These are phyloP conservation scores for Chaetoceros tenuissimus DNA, from an alignment of 108 stramenopile genomes.

Conservation along the genomic window DNA sequence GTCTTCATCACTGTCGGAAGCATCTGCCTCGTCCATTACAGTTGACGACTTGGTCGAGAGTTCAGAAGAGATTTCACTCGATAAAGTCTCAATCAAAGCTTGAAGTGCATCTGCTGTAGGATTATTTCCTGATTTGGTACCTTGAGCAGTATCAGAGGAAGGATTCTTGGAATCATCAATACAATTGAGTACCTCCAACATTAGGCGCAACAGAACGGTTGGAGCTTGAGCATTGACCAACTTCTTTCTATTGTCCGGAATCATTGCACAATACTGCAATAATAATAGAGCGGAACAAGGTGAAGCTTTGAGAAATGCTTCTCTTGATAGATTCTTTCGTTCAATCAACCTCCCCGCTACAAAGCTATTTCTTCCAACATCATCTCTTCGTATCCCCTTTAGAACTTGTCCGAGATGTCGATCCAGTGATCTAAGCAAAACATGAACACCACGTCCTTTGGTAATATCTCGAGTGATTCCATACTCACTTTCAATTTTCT, in stretches of 20 bases:
- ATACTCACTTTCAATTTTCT: slow-evolving; percentile 65
- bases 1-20: slow-evolving; percentile 5
- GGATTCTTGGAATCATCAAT: slow-evolving; percentile 39
- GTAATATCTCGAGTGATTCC: slow-evolving; percentile 54
- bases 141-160: slow-evolving; percentile 1
- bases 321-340: slow-evolving; percentile 31
- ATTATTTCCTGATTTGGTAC: slow-evolving; percentile 12
- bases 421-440: slow-evolving; percentile 53
- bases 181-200: slow-evolving; percentile 71
- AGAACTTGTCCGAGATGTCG: slow-evolving; percentile 38
- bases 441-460: slow-evolving; percentile 37
- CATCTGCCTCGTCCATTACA: neutral
- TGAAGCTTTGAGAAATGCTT: slow-evolving; percentile 34
- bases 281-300: slow-evolving; percentile 54
- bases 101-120: slow-evolving; percentile 61
- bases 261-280: slow-evolving; percentile 51
- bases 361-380: slow-evolving; percentile 15
- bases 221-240: slow-evolving; percentile 68
- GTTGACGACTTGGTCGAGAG: slow-evolving; percentile 14
- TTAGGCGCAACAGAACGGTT: slow-evolving; percentile 55
- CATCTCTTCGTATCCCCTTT: slow-evolving; percentile 60
- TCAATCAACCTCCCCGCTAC: slow-evolving; percentile 4
- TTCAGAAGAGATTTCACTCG: slow-evolving; percentile 62
- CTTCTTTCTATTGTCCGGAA: slow-evolving; percentile 56
- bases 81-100: slow-evolving; percentile 67